Conservation (phyloP, 2,329 filamentous ascomycete species). For the Dryadomyces quercus-mongolicae region DNA sequence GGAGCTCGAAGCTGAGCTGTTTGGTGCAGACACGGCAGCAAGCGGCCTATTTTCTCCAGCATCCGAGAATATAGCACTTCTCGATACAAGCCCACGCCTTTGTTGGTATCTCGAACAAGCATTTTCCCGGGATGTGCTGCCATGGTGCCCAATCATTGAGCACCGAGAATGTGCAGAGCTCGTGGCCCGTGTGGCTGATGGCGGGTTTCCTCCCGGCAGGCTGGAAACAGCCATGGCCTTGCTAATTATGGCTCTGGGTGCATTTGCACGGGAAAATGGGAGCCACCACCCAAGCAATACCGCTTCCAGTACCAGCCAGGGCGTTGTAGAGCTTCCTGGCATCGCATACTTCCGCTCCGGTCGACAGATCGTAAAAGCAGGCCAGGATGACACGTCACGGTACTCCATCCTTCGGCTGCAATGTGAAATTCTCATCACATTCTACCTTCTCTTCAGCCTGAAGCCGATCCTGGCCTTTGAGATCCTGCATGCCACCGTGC, state of each 20-base stretch:
- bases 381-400: not conserved
- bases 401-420: slow-evolving; percentile 1
- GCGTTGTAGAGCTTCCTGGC: not conserved
- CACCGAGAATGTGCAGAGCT: slow-evolving; percentile 7
- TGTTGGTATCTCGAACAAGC: slow-evolving; percentile 10
- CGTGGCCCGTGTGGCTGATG: slow-evolving; percentile 4
- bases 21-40: not conserved
- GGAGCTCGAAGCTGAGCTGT: not conserved
- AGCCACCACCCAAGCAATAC: not conserved
- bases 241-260: not conserved
- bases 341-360: not conserved
- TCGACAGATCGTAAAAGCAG: not conserved
- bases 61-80: too few relatives aligned
- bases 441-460: slow-evolving; percentile 12
- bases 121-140: slow-evolving; percentile 11
- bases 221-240: not conserved
- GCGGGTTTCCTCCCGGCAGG: not conserved
- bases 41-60: not conserved
- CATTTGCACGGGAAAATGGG: not conserved
- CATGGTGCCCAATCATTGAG: slow-evolving; percentile 14
- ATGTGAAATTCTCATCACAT: slow-evolving; percentile 9
- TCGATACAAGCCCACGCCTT: slow-evolving; percentile 6
- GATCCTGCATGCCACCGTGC: slow-evolving; percentile 8
- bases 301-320: too few relatives aligned
- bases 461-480: slow-evolving; percentile 12